These are phyloP conservation scores for Zymoseptoria crescenta DNA, from an alignment of 2,329 filamentous ascomycete genomes.

Conservation along the genomic window DNA sequence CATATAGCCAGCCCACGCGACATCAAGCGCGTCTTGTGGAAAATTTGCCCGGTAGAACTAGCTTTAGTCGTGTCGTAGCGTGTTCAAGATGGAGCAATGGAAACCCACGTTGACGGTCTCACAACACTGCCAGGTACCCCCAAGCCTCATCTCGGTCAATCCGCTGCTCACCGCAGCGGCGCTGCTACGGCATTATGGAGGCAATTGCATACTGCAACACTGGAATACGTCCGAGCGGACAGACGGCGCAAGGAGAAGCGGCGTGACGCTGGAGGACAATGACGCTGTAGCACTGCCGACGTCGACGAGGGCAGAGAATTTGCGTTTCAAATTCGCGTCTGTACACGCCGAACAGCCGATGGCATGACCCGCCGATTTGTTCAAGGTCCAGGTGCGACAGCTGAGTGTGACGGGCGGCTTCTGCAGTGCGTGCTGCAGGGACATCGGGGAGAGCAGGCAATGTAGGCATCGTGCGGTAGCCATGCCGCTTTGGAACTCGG, in stretches of 20 bases:
- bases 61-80: constrained; percentile 14
- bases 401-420: constrained; percentile 14
- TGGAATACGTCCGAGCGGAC: constrained; percentile 3
- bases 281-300: constrained; percentile 15
- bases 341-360: constrained; percentile 14
- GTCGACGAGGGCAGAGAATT: constrained; percentile 10
- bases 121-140: constrained; percentile 2
- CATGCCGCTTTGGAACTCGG: not conserved
- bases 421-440: constrained; percentile 13
- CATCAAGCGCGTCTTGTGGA: not conserved
- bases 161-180: constrained; percentile 13
- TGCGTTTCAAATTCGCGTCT: constrained; percentile 15
- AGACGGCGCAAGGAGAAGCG: constrained; percentile 15
- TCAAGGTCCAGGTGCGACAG: constrained; percentile 7
- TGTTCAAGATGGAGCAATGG: constrained; percentile 5
- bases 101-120: constrained; percentile 1
- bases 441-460: not conserved
- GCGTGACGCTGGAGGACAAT: constrained; percentile 4
- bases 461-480: not conserved
- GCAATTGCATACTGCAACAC: constrained; percentile 11
- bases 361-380: constrained; percentile 6
- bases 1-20: not conserved
- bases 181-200: constrained; percentile 9
- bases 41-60: constrained; percentile 14
- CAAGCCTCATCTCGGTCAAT: constrained; percentile 8